Evolutionary conservation across 441 rosid species (phyloP), one percentile per base, ranked within the genome.

Genomic region (Erodium texanum): DNA sequence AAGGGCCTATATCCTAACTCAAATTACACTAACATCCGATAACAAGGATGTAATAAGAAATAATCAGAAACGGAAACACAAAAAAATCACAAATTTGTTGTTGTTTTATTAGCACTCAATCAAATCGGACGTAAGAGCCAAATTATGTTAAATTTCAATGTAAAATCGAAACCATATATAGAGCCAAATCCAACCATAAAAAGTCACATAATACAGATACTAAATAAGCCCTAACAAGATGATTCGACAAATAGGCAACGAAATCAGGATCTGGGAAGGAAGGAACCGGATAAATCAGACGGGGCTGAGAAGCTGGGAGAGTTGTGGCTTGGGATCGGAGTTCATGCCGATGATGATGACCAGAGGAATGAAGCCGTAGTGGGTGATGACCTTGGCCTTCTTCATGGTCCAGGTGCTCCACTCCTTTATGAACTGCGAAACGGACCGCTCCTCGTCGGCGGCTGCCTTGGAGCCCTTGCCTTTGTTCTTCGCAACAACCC

Each of bases 331-430:
- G 24, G 96, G 99, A 22, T 93, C 96, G 22, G 97, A 91, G 34
- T 85, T 93, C 96, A 93, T 88, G 81, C 97, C 95, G 67, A 93
- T 73, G 81, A 91, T 68, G 85, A 91, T 83, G 73, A 93, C 71
- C 0, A 91, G 75, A 58, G 99, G 97, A 58, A 93, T 93, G 77
- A 93, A 89, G 7, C 99, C 96, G 69, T 89, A 91, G 68, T 93
- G 97, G 74, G 97, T 80, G 2, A 82, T 74, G 68, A 89, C 89
- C 78, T 89, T 93, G 6, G 97, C 95, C 79, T 89, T 93, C 77
- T 82, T 78, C 78, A 91, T 23, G 19, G 85, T 54, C 99, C 96
- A 93, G 34, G 83, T 87, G 78, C 84, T 88, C 99, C 99, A 93
- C 69, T 87, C 93, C 81, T 87, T 93, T 48, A 91, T 14, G 62